A percentile compares a stretch with the other conserved stretches of the same genome.
phyloP scores from a whole-genome alignment of 495 filamentous ascomycete species.

The Arthonia radiata region DNA sequence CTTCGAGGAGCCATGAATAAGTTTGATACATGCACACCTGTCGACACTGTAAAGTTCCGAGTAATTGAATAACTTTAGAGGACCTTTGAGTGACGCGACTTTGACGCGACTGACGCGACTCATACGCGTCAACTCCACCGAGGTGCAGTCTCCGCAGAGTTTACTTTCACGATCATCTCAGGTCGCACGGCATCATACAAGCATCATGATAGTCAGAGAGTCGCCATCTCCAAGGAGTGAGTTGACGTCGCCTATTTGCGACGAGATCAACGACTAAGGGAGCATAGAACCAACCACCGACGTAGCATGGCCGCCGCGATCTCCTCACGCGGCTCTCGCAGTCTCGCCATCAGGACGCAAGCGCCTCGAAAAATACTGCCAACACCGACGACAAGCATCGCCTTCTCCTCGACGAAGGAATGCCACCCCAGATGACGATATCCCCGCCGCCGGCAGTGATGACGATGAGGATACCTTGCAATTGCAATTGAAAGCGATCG shows the following conservation, averaged over 20 bases:
- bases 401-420: constrained; percentile 14
- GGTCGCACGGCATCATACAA: too few species aligned
- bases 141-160: neutral
- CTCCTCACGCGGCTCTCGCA: constrained; percentile 60
- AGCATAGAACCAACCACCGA: too few species aligned
- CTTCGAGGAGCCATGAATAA: constrained; percentile 4
- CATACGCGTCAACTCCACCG: constrained; percentile 1
- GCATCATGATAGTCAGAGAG: too few species aligned
- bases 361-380: constrained; percentile 35
- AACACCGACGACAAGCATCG: constrained; percentile 1
- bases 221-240: too few species aligned
- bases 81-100: constrained; percentile 1
- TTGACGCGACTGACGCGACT: constrained; percentile 1
- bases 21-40: neutral
- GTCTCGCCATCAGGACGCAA: constrained; percentile 60
- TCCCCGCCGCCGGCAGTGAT: constrained; percentile 30
- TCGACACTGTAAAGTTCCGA: neutral
- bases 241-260: too few species aligned
- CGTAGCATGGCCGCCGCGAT: constrained; percentile 62
- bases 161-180: too few species aligned
- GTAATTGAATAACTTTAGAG: constrained; percentile 1
- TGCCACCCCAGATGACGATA: constrained; percentile 13
- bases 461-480: constrained; percentile 82
- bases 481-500: constrained; percentile 60
- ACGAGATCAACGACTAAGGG: too few species aligned